Percentiles rank a stretch among this genome's conserved stretches.
Conservation (phyloP, 805 yeast species). For the Starmerella bombicola region DNA sequence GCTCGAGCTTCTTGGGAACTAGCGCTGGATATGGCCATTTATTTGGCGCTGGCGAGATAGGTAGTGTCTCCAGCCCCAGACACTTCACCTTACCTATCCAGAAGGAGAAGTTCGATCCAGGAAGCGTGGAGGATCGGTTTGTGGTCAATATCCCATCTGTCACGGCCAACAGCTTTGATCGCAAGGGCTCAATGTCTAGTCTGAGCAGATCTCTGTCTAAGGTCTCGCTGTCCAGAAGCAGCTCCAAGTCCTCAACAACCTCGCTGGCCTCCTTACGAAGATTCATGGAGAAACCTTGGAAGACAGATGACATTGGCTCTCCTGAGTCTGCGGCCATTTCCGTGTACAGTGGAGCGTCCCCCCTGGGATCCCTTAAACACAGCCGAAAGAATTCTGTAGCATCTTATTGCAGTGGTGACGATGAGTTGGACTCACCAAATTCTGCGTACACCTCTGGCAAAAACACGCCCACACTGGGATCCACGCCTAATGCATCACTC, state of each 20-base stretch:
- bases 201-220: conserved; percentile 19
- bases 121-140: conserved; percentile 62
- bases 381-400: conserved; percentile 25
- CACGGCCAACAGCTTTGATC: conserved; percentile 19
- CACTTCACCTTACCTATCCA: conserved; percentile 19
- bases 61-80: conserved; percentile 25
- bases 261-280: conserved; percentile 34
- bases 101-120: conserved; percentile 16
- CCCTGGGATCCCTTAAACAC: conserved; percentile 10
- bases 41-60: conserved; percentile 26
- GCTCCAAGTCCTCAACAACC: conserved; percentile 29
- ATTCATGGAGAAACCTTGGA: conserved; percentile 36
- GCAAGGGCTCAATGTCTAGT: conserved; percentile 20
- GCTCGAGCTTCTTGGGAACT: conserved; percentile 12
- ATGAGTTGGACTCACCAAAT: conserved; percentile 21
- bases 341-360: neutral
- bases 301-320: conserved; percentile 18
- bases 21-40: conserved; percentile 23
- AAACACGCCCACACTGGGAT: neutral
- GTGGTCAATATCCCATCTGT: conserved; percentile 69
- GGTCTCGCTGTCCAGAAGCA: conserved; percentile 21
- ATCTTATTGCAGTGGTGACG: conserved; percentile 24
- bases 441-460: neutral
- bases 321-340: conserved; percentile 18
- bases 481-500: conserved; percentile 7